Base-by-base conservation (phyloP, 1,139 yeast genomes). In the Kurtzmaniella quercitrusa region DNA sequence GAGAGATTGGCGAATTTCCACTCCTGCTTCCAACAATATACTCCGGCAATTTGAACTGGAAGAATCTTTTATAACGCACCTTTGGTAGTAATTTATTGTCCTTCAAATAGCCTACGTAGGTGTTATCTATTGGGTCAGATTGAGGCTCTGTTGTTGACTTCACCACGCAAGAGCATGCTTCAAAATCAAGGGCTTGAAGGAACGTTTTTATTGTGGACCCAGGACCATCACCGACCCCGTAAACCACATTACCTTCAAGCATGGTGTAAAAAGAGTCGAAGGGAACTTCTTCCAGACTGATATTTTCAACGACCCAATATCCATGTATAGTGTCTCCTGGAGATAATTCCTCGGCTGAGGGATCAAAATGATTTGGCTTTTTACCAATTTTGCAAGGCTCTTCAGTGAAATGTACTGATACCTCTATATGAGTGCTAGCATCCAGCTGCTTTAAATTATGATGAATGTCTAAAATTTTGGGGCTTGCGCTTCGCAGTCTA, bases 261-360 rank as follows among this genome's bases (percentile, higher is more conserved):
- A 70, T 52, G 5, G 71, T 57, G 48, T 68, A 71, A 44, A 71
- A 66, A 70, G 67, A 66, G 39, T 66, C 71, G 49, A 70, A 71
- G 2, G 63, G 63, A 18, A 70, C 58, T 1, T 60, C 56, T 9
- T 48, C 43, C 2, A 50, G 44, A 8, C 65, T 54, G 4, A 47
- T 52, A 49, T 68, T 69, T 22, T 52, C 49, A 9, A 69, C 61
- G 8, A 51, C 42, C 3, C 68, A 57, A 47, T 59, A 66, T 1
- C 77, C 77, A 48, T 70, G 61, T 21, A 71, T 53, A 22, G 48
- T 57, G 49, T 71, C 76, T 5, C 76, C 76, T 44, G 63, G 71
- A 30, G 61, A 62, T 47, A 64, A 71, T 45, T 70, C 75, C 47
- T 49, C 56, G 19, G 55, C 42, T 38, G 60, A 55, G 3, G 71